These are phyloP conservation scores for Choiromyces venosus DNA, from an alignment of 495 filamentous ascomycete species.

Conservation along the genomic window DNA sequence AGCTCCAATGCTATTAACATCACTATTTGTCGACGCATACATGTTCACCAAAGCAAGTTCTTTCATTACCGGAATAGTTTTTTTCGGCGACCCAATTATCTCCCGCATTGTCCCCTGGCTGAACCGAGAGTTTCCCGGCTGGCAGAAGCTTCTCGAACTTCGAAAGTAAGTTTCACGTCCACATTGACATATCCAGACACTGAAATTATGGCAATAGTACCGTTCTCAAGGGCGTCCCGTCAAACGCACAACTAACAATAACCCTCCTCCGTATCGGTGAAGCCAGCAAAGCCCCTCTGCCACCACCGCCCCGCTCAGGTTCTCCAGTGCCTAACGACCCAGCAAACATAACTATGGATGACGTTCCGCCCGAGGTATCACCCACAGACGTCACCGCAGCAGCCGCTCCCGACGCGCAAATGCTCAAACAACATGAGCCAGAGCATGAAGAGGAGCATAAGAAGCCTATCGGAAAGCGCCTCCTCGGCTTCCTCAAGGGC, in stretches of 20 bases:
- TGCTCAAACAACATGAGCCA: too few species aligned
- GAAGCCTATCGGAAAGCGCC: constrained; percentile 49
- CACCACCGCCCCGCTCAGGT: constrained; percentile 70
- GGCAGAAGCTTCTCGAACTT: constrained; percentile 67
- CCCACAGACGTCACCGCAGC: constrained; percentile 52
- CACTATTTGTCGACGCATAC: constrained; percentile 63
- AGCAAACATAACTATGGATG: too few species aligned
- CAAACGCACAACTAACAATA: constrained; percentile 78
- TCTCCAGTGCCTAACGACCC: too few species aligned
- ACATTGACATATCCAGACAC: neutral
- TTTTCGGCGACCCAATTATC: constrained; percentile 77
- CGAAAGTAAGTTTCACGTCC: constrained; percentile 50
- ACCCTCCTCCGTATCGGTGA: constrained; percentile 83
- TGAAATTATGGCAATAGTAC: constrained; percentile 49
- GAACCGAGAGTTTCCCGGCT: constrained; percentile 63
- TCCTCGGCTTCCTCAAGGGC: constrained; percentile 64
- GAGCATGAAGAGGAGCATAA: constrained; percentile 45
- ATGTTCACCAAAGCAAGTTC: constrained; percentile 66
- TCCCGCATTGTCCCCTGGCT: constrained; percentile 54
- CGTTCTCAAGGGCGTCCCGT: constrained; percentile 75
- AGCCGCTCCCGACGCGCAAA: constrained; percentile 44
- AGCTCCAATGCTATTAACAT: constrained; percentile 52
- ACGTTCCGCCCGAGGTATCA: constrained; percentile 47
- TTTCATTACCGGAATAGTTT: constrained; percentile 67
- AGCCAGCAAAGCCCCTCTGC: constrained; percentile 71